Conservation (phyloP, 169 alveolate genomes). For the Blepharisma undulans region DNA sequence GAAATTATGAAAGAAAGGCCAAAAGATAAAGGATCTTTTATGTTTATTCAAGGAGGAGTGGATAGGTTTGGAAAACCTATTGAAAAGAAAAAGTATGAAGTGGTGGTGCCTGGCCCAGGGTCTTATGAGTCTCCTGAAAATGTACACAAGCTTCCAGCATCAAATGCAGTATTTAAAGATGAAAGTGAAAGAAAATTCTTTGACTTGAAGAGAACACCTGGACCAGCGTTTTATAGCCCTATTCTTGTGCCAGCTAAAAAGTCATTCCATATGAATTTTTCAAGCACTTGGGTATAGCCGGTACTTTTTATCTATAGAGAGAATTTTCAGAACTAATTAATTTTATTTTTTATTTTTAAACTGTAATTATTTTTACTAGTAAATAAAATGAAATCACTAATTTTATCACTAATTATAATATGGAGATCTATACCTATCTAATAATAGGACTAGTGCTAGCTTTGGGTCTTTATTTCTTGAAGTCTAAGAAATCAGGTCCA, state of each 20-base stretch:
- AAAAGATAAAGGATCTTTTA: neutral
- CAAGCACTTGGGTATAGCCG: constrained; percentile 18
- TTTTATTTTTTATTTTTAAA: too few species aligned
- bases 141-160: neutral
- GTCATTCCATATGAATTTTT: neutral
- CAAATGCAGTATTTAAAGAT: constrained; percentile 5
- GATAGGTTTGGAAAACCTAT: neutral
- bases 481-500: too few species aligned
- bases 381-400: too few species aligned
- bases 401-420: too few species aligned
- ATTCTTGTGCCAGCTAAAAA: neutral
- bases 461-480: too few species aligned
- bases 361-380: too few species aligned
- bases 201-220: neutral
- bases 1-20: neutral
- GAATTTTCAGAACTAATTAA: too few species aligned
- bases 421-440: too few species aligned
- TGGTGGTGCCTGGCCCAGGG: constrained; percentile 26
- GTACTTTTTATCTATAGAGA: too few species aligned
- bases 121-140: neutral
- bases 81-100: neutral
- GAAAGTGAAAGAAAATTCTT: constrained; percentile 2
- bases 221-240: constrained; percentile 31
- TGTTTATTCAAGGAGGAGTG: neutral
- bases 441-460: too few species aligned